Evolutionary conservation across 371 early-diverging fungal genomes (phyloP).

Genomic region (Mucor circinelloides): DNA sequence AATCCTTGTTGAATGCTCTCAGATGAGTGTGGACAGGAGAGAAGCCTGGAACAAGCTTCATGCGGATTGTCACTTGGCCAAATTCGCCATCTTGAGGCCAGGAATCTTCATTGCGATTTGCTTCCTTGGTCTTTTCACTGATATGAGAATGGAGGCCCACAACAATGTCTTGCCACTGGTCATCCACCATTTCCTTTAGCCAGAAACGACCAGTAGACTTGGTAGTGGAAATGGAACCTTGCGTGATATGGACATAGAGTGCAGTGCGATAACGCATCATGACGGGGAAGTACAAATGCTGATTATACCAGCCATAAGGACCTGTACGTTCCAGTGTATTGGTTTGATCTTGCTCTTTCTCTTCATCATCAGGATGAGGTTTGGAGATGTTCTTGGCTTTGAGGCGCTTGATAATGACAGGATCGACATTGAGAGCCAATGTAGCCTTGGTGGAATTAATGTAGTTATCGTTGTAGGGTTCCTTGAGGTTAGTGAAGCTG

Average conservation of each 20-base stretch:
- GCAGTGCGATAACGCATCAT: conserved; percentile 47
- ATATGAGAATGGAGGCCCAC: conserved; percentile 26
- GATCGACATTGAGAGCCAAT: conserved; percentile 38
- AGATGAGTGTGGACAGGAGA: conserved; percentile 45
- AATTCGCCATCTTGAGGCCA: conserved; percentile 31
- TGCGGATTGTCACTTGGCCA: conserved; percentile 29
- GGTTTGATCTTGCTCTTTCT: neutral
- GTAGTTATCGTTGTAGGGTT: conserved; percentile 17
- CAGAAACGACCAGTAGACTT: conserved; percentile 44
- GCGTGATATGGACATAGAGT: conserved; percentile 36
- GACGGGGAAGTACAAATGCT: conserved; percentile 38
- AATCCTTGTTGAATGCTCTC: conserved; percentile 31
- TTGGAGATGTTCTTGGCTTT: conserved; percentile 22
- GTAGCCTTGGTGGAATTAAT: conserved; percentile 26
- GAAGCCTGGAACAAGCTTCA: conserved; percentile 41
- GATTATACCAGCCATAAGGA: conserved; percentile 28
- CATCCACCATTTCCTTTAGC: conserved; percentile 33
- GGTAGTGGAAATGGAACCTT: conserved; percentile 22
- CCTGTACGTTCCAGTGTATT: conserved; percentile 1
- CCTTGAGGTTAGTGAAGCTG: conserved; percentile 15
- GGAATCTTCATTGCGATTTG: conserved; percentile 40
- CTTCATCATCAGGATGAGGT: neutral
- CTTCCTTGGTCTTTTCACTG: conserved; percentile 32
- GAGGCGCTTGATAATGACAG: conserved; percentile 30
- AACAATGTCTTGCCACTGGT: conserved; percentile 35